Conservation (phyloP, 129 eudicot genomes). For the Flaveria brownii region DNA sequence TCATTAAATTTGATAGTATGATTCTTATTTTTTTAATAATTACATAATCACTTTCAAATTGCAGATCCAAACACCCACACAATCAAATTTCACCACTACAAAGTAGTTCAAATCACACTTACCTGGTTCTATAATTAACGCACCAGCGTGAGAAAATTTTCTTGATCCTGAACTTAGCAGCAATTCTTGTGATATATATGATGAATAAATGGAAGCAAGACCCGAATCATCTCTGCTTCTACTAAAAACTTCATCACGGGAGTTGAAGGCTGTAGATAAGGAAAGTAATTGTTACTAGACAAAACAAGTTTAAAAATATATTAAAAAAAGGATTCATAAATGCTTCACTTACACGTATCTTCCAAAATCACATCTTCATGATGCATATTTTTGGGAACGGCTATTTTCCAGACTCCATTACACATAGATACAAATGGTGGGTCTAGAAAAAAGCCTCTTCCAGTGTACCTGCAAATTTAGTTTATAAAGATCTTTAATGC, state of each 20-base stretch:
- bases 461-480: conserved; percentile 68
- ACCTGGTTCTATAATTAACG: conserved; percentile 95
- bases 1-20: neutral
- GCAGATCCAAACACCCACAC: neutral
- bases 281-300: conserved; percentile 7
- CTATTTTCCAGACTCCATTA: conserved; percentile 65
- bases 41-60: neutral
- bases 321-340: neutral
- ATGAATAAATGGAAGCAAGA: conserved; percentile 55
- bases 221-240: conserved; percentile 62
- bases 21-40: neutral
- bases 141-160: conserved; percentile 50
- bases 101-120: conserved; percentile 25
- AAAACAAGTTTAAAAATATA: neutral
- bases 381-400: conserved; percentile 54
- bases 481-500: conserved; percentile 12
- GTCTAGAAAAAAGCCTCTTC: conserved; percentile 87
- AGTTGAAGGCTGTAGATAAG: conserved; percentile 53
- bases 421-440: conserved; percentile 71
- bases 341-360: conserved; percentile 54
- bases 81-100: neutral
- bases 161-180: conserved; percentile 37
- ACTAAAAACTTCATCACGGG: conserved; percentile 65
- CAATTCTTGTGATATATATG: conserved; percentile 58
- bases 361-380: conserved; percentile 36